Base-by-base conservation (phyloP, 805 yeast species). In the Hanseniaspora meyeri region DNA sequence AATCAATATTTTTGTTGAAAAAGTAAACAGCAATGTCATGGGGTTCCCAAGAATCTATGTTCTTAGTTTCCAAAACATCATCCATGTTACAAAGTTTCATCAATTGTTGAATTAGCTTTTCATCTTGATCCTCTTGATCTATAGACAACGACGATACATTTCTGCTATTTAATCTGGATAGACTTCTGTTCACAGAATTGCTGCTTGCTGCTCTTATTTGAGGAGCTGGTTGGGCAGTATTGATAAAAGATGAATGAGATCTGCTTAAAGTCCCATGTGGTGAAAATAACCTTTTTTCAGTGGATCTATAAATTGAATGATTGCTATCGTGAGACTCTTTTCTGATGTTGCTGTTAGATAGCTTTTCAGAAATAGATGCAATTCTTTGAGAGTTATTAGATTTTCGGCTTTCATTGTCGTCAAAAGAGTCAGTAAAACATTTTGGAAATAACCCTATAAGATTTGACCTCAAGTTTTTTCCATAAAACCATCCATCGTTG, bases 401-500 rank as follows among this genome's bases (percentile, higher is more conserved):
- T 12, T 43, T n/a, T 14, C 16, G 16, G 7, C 4, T 29, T 7
- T 2, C 16, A 31, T 29, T 45, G 38, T 52, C 45, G 24, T 52
- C 39, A 29, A 19, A 3, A 20, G 57, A 37, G n/a, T 17, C 83
- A 1, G 97, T 90, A 68, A 91, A 91, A 3, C 88, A 81, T 61
- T 85, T 86, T 14, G 98, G 98, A 65, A 89, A 93, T 43, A 91
- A 72, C 0, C 98, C 98, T 12, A 87, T 91, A 54, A 79, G 77
- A 55, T 80, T 78, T 0, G 91, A 82, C 51, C 78, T 65, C 51
- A 87, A 65, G 62, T 90, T 90, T 59, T 80, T 82, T 3, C 96
- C 96, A 77, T 87, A 85, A 66, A 84, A 93, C 99, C 99, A 93
- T 96, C 97, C 16, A 83, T 93, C 99, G 63, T 87, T 85, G 68